Conservation (phyloP, 1,284 basidiomycete genomes). For the Filobasidium uniguttulatum region DNA sequence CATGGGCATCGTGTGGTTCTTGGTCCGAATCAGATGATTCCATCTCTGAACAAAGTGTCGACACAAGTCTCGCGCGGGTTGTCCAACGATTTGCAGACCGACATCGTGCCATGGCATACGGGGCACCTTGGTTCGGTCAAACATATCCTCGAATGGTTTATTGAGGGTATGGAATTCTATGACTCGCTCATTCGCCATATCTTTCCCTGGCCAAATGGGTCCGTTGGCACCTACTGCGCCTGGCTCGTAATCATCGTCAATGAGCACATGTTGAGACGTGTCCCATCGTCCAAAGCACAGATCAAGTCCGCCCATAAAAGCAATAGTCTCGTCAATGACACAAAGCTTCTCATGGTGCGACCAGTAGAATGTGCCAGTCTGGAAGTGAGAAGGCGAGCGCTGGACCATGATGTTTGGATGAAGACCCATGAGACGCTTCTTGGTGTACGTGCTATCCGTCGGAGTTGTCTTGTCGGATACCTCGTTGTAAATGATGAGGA, state of each 20-base stretch:
- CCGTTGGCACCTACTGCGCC: conserved; percentile 45
- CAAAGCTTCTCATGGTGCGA: conserved; percentile 98
- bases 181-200: conserved; percentile 78
- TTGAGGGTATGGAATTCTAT: conserved; percentile 75
- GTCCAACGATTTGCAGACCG: conserved; percentile 86
- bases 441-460: conserved; percentile 85
- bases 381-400: conserved; percentile 91
- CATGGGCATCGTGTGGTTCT: conserved; percentile 86
- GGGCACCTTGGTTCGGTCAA: conserved; percentile 73
- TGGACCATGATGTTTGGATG: conserved; percentile 95
- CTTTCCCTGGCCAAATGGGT: conserved; percentile 61
- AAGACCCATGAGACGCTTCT: conserved; percentile 67
- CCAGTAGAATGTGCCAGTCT: conserved; percentile 97
- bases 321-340: conserved; percentile 92
- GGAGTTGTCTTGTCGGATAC: conserved; percentile 95
- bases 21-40: conserved; percentile 82
- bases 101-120: conserved; percentile 99
- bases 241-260: conserved; percentile 58
- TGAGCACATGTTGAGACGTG: conserved; percentile 80
- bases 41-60: conserved; percentile 92
- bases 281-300: conserved; percentile 88
- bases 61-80: conserved; percentile 86
- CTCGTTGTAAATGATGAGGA: conserved; percentile 92
- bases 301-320: conserved; percentile 96
- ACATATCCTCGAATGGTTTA: conserved; percentile 89